Conservation (phyloP, 768 basidiomycete species). For the Daedaleopsis nitida region DNA sequence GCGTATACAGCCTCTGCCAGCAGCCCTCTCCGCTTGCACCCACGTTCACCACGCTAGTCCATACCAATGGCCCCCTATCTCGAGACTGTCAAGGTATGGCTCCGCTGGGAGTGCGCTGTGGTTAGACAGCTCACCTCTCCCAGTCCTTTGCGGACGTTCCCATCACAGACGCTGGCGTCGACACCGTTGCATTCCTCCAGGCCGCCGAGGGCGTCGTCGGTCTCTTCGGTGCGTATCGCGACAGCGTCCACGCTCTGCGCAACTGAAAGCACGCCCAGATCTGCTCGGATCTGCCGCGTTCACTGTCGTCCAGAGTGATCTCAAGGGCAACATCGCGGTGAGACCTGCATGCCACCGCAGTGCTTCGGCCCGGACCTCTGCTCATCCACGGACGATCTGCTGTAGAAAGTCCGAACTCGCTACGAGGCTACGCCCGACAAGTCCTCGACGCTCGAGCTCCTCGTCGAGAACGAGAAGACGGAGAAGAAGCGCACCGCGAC, state of each 20-base stretch:
- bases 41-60: conserved; percentile 7
- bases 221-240: conserved; percentile 72
- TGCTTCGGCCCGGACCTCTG: neutral
- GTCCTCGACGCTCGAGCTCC: conserved; percentile 79
- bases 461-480: conserved; percentile 80
- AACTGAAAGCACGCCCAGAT: conserved; percentile 47
- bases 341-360: conserved; percentile 31
- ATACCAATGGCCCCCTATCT: conserved; percentile 72
- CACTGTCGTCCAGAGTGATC: conserved; percentile 76
- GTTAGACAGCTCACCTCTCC: neutral
- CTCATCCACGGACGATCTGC: neutral
- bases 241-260: neutral
- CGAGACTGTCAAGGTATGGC: conserved; percentile 62
- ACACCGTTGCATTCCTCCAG: conserved; percentile 86
- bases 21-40: conserved; percentile 19
- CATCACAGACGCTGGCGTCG: conserved; percentile 82
- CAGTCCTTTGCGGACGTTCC: conserved; percentile 95
- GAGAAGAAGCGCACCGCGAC: conserved; percentile 91
- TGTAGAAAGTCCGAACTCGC: conserved; percentile 87
- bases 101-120: neutral
- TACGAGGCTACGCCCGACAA: conserved; percentile 65
- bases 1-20: conserved; percentile 18
- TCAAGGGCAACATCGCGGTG: conserved; percentile 91
- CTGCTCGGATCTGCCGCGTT: conserved; percentile 87
- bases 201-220: conserved; percentile 87